Evolutionary conservation across 177 flowering plant genomes (phyloP), one percentile per base, ranked within the genome.

Genomic region (Vitis hybrid): DNA sequence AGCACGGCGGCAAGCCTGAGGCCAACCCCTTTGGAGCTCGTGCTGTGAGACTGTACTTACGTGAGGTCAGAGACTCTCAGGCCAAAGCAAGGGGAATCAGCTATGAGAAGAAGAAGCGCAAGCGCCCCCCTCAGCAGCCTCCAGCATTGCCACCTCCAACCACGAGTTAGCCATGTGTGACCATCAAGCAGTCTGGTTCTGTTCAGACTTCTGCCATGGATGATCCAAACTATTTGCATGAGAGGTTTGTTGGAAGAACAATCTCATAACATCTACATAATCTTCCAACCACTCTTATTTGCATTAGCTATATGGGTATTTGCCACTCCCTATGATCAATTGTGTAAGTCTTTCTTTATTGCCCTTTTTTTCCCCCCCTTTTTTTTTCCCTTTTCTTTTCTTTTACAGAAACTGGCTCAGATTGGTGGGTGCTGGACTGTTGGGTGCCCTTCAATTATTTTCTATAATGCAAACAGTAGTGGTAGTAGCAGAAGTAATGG

Each of bases 41-140:
- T 1, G 81, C 84, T 0, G 81, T 81, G 15, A 70, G 84, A 63
- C 81, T 81, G 13, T 81, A 81, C 59, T 70, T 81, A 3, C 79
- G 84, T 7, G 84, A 81, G 56, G 81, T 81, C 9, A 71, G 84
- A 3, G 84, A 81, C 21, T 78, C 79, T 0, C 84, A 81, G 50
- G 77, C 84, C 9, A 81, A 78, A 63, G 83, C 83, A 4, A 72
- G 83, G 58, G 83, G 83, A 12, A 73, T 81, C n/a, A 78, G 83
- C 70, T 81, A 81, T 58, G 81, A 78, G 66, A 81, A 78, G 80
- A 81, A 81, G 77, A 81, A 75, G 66, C 54, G 80, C n/a, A 81
- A 78, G 70, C 66, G 76, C 2, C 81, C 81, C 2, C 71, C 70
- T 7, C 70, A 57, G 30, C 69, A 21, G 4, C 76, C 50, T 11